Evolutionary conservation across 257 asterid genomes (phyloP).

Genomic region (Rubia yunnanensis): DNA sequence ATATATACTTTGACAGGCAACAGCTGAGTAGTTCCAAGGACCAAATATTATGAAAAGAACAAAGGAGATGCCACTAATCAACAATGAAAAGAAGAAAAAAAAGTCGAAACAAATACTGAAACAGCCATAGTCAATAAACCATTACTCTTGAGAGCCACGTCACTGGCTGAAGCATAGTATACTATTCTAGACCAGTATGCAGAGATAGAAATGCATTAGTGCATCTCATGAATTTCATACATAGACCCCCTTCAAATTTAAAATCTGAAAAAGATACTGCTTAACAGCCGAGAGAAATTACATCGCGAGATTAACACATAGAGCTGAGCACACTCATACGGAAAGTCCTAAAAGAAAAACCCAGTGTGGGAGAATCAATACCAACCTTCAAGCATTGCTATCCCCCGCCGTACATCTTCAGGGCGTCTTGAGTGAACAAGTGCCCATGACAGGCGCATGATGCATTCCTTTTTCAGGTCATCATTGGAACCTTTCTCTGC

Average conservation of each 20-base stretch:
- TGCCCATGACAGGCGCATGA: conserved; percentile 96
- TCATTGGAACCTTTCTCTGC: conserved; percentile 75
- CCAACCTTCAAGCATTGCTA: conserved; percentile 94
- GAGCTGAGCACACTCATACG: neutral
- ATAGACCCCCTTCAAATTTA: neutral
- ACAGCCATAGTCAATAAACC: neutral
- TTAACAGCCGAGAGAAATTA: neutral
- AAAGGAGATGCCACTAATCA: neutral
- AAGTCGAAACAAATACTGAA: neutral
- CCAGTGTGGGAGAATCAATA: neutral
- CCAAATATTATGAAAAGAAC: neutral
- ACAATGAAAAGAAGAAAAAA: neutral
- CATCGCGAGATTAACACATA: neutral
- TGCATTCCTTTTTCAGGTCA: conserved; percentile 61
- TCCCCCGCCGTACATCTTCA: conserved; percentile 83
- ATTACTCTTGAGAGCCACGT: neutral
- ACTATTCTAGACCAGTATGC: neutral
- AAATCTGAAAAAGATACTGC: neutral
- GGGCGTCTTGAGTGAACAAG: conserved; percentile 86
- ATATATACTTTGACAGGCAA: neutral
- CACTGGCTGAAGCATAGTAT: neutral
- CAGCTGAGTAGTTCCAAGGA: neutral
- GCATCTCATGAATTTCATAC: too few relatives aligned
- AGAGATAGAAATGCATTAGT: neutral
- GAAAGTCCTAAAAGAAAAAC: conserved; percentile 1